Conservation (phyloP, 768 basidiomycete species). For the Amanita rubescens region DNA sequence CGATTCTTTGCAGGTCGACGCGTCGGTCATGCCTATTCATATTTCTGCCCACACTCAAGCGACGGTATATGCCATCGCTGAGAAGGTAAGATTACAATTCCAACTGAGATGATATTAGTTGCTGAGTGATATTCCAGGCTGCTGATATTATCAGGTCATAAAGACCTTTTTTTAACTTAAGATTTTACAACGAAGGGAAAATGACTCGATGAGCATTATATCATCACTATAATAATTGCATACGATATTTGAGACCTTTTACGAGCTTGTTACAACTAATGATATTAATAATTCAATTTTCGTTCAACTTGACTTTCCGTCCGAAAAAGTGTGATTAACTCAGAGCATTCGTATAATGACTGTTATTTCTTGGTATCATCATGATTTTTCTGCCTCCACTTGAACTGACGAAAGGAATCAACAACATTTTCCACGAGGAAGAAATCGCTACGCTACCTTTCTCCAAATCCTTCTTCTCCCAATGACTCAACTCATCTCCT, state of each 20-base stretch:
- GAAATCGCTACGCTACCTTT: constrained; percentile 25
- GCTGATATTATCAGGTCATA: constrained; percentile 3
- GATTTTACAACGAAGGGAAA: no score
- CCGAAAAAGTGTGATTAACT: neutral
- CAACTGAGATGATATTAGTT: neutral
- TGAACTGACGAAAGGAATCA: constrained; percentile 3
- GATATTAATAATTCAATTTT: neutral
- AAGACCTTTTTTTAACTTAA: neutral
- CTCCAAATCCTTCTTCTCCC: constrained; percentile 31
- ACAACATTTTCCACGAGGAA: neutral
- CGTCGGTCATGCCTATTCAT: constrained; percentile 28
- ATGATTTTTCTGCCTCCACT: constrained; percentile 6
- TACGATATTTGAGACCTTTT: neutral
- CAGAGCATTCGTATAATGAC: neutral
- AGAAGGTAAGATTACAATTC: constrained; percentile 5
- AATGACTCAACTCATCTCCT: constrained; percentile 22
- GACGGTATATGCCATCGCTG: constrained; percentile 14
- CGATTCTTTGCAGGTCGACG: constrained; percentile 19
- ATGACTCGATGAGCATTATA: neutral
- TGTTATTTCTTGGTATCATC: neutral
- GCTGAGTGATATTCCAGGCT: neutral
- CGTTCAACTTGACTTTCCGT: no score
- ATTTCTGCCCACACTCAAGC: constrained; percentile 20
- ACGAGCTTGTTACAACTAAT: neutral
- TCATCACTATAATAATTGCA: neutral